Evolutionary conservation across 2,329 filamentous ascomycete genomes (phyloP), one percentile per base, ranked within the genome.

Genomic region (Arachnomyces sp.): DNA sequence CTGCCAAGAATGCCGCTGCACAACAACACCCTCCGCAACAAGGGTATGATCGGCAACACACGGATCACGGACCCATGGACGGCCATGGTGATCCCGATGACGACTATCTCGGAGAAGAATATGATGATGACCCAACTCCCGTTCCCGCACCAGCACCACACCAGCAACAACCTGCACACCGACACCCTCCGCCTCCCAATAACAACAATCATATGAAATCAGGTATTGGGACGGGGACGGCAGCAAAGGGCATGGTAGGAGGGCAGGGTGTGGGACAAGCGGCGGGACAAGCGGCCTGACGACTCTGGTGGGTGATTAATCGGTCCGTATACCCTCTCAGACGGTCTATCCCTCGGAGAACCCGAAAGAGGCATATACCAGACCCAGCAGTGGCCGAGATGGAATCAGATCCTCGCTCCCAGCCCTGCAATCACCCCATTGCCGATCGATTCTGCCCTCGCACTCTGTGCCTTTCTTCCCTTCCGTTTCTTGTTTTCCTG

Each of bases 101-200:
- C 44, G 70, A 73, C 28, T 67, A 67, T 41, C 52, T 66, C 36
- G 65, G 64, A 33, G 65, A 71, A 42, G 70, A 70, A 32, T 70
- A 73, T 45, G 71, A 73, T 31, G 68, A 73, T 30, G 70, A 73
- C 60, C 56, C 64, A 48, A 45, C 66, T 44, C 41, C 60, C 8
- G 54, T 55, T 30, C 60, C 62, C 25, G 59, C 60, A 14, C 57
- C 63, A 6, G 51, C 56, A 28, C 56, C 50, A 30, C 57, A 57
- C 72, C 42, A 54, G 71, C 49, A 82, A 80, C 59, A 81, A 81
- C 60, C 70, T 81, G 57, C 66, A 74, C 53, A 83, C 81, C 61
- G 81, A 87, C 59, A 72, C 77, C 46, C 71, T 84, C 50, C 81
- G 74, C 42, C 64, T 84, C 52, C 73, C 74, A 13, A 80, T 82